Evolutionary conservation across 495 filamentous ascomycete genomes (phyloP), one percentile per base, ranked within the genome.

Genomic region (Friedmanniomyces endolithicus): DNA sequence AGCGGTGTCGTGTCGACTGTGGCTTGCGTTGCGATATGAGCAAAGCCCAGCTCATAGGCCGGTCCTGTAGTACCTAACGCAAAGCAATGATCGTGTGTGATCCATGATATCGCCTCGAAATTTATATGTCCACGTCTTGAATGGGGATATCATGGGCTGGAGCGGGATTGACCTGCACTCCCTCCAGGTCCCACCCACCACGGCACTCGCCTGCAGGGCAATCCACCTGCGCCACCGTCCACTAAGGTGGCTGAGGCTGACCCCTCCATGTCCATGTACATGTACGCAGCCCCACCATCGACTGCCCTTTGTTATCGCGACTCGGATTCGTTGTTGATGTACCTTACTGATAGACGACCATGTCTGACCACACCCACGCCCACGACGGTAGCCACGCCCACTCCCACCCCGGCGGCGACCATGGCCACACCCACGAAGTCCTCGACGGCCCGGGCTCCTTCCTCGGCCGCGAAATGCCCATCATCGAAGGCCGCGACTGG

Each of bases 361-460:
- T 50, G 47, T 20, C 47, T 2, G 25, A 17, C 9, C 47, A 50
- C 24, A 33, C 25, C 16, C 83, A 85, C 60, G 75, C 78, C 40
- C 83, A 86, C 66, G 80, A 78, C 48, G 79, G 78, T 53, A 75
- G 19, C 35, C 2, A 76, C 65, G 41, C 59, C 43, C 68, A 71
- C 53, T 60, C 67, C 11, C 69, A 75, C 34, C 75, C 79, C 14
- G 61, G 59, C 53, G 79, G 77, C 52, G 88, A 92, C 63, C 92
- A 98, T 68, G 90, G 92, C 62, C 92, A 98, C 75, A 83, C 81
- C 2, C 92, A 97, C 69, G 92, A 96, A 72, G 88, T 96, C 66
- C 85, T 95, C 65, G 86, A 90, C 67, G 90, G 92, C 0, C 92
- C 92, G 1, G 92, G 92, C 40, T 90, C 86, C 53, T 97, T 83